Conservation (phyloP, 2,329 filamentous ascomycete genomes). For the Talaromyces marneffei region DNA sequence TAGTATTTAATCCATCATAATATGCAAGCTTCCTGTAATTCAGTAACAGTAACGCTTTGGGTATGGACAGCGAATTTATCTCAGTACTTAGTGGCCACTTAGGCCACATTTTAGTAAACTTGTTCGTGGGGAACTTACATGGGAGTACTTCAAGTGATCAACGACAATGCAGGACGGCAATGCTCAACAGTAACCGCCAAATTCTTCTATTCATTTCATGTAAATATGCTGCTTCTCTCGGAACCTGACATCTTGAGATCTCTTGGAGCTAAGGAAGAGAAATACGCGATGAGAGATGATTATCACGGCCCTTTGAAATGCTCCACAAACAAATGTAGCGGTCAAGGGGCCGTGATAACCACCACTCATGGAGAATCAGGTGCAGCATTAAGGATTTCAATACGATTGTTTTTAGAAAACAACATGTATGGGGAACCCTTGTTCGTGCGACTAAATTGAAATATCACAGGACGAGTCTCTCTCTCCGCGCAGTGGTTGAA, state of each 20-base stretch:
- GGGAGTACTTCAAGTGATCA: background rate
- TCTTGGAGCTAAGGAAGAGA: background rate
- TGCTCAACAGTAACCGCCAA: background rate
- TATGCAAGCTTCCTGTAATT: background rate
- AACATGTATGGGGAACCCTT: conserved; percentile 5
- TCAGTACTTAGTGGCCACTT: background rate
- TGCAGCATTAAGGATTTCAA: conserved; percentile 2
- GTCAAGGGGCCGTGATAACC: background rate
- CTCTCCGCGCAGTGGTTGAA: conserved; percentile 7
- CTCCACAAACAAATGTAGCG: no score
- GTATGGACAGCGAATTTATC: background rate
- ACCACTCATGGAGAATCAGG: conserved; percentile 1
- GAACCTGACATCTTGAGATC: background rate
- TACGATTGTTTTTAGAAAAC: conserved; percentile 4
- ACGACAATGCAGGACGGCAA: background rate
- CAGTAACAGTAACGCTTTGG: background rate
- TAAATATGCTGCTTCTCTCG: background rate
- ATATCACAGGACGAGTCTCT: background rate
- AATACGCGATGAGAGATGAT: background rate
- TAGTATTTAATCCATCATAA: background rate
- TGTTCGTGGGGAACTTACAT: background rate
- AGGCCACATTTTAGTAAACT: background rate
- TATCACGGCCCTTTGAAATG: background rate
- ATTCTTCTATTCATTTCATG: background rate
- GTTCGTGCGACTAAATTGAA: conserved; percentile 8